phyloP scores from a whole-genome alignment of 441 rosid genomes.

The Eruca vesicaria region DNA sequence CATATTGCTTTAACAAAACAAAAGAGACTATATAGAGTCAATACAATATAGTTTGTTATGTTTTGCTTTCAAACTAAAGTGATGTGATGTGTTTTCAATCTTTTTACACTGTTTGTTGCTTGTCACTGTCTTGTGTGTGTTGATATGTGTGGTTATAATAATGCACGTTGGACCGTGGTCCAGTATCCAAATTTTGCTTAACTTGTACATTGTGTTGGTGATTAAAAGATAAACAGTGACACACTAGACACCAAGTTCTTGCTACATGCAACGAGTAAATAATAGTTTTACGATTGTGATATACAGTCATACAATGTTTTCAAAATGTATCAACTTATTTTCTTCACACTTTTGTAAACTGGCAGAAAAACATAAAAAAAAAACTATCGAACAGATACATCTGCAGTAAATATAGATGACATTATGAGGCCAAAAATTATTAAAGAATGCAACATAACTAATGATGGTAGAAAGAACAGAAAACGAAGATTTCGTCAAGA shows the following conservation, averaged over 20 bases:
- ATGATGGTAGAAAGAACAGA: neutral
- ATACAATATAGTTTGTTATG: conserved; percentile 13
- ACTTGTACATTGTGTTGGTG: neutral
- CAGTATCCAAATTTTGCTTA: neutral
- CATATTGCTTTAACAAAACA: conserved; percentile 1
- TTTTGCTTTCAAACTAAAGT: conserved; percentile 14
- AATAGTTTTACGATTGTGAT: neutral
- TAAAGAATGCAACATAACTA: conserved; percentile 9
- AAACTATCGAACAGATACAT: neutral
- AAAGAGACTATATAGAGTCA: conserved; percentile 23
- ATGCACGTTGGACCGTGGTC: neutral
- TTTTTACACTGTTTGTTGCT: conserved; percentile 17
- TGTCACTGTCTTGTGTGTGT: conserved; percentile 27
- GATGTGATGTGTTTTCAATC: neutral
- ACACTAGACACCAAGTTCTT: neutral
- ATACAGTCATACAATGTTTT: neutral
- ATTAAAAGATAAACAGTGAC: neutral
- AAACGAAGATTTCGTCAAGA: neutral
- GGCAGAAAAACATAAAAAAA: neutral
- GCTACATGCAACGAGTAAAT: conserved; percentile 7
- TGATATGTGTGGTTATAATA: conserved; percentile 4
- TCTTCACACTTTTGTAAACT: neutral
- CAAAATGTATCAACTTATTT: neutral
- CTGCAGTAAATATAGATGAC: neutral
- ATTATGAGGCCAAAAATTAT: neutral